Evolutionary conservation across 192 early-diverging fungal genomes (phyloP).

Genomic region (Mortierella claussenii): DNA sequence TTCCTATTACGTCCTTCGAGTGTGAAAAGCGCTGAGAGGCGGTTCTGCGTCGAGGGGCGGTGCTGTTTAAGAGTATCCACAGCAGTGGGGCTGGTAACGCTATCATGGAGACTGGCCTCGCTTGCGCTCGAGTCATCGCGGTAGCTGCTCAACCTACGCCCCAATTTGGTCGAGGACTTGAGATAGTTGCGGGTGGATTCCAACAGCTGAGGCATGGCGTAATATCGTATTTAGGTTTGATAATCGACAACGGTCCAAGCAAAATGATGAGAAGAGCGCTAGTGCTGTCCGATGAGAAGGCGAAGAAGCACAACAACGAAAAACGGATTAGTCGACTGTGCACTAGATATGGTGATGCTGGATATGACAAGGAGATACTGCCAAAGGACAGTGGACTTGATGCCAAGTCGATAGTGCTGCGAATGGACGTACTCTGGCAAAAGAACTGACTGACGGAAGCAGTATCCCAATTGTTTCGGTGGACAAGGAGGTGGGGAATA

Average conservation of each 20-base stretch:
- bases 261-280: too few species aligned
- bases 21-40: constrained; percentile 37
- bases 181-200: constrained; percentile 45
- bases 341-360: too few species aligned
- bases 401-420: too few species aligned
- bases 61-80: constrained; percentile 9
- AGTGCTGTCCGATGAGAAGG: too few species aligned
- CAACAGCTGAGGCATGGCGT: constrained; percentile 27
- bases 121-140: constrained; percentile 40
- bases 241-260: constrained; percentile 4
- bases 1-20: constrained; percentile 23
- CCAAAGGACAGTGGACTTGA: too few species aligned
- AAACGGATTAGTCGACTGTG: too few species aligned
- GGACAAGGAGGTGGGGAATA: not conserved
- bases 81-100: not conserved
- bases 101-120: constrained; percentile 27
- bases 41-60: constrained; percentile 21
- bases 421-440: too few species aligned
- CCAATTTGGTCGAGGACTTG: constrained; percentile 34
- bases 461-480: too few species aligned
- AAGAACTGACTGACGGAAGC: too few species aligned
- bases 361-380: too few species aligned
- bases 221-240: not conserved
- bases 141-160: constrained; percentile 31
- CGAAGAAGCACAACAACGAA: too few species aligned